phyloP scores from a whole-genome alignment of 2,329 filamentous ascomycete species.

The Meredithiella fracta region DNA sequence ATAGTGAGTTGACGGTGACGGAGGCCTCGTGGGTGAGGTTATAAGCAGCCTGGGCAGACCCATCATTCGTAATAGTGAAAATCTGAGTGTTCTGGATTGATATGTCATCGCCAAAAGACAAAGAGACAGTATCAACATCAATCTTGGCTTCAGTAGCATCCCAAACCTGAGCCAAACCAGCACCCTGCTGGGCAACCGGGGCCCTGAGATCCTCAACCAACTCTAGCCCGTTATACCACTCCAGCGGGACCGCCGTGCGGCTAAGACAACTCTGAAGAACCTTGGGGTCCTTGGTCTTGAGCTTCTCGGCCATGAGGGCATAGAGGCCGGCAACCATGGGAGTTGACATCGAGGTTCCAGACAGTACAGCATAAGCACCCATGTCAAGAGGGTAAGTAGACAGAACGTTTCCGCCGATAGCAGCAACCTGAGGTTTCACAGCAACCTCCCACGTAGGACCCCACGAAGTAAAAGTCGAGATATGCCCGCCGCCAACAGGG shows the following conservation, averaged over 20 bases:
- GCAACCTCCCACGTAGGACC: slow-evolving; percentile 15
- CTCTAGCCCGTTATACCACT: slow-evolving; percentile 22
- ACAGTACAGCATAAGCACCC: slow-evolving; percentile 13
- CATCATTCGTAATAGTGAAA: not conserved
- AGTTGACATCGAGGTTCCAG: slow-evolving; percentile 16
- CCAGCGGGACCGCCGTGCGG: slow-evolving; percentile 25
- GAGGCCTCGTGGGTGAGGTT: not conserved
- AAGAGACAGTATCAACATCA: not conserved
- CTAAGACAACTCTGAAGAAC: slow-evolving; percentile 27
- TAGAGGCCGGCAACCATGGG: slow-evolving; percentile 15
- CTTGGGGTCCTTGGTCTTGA: slow-evolving; percentile 28
- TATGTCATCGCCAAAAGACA: not conserved
- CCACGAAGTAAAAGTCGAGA: slow-evolving; percentile 16
- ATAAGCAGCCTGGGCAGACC: not conserved
- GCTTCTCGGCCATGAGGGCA: slow-evolving; percentile 22
- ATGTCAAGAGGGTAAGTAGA: slow-evolving; percentile 14
- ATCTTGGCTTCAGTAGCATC: slow-evolving; percentile 16
- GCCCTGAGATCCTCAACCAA: slow-evolving; percentile 21
- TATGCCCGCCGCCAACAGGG: slow-evolving; percentile 24
- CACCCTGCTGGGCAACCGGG: slow-evolving; percentile 34
- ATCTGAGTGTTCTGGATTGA: not conserved
- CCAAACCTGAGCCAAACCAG: slow-evolving; percentile 21
- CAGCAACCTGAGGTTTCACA: slow-evolving; percentile 16
- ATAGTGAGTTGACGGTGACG: not conserved
- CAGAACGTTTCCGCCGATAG: slow-evolving; percentile 16